Percentiles rank a stretch among this genome's conserved stretches.
These are phyloP conservation scores for Stephania yunnanensis DNA, from an alignment of 164 flowering plant genomes.

Conservation along the genomic window DNA sequence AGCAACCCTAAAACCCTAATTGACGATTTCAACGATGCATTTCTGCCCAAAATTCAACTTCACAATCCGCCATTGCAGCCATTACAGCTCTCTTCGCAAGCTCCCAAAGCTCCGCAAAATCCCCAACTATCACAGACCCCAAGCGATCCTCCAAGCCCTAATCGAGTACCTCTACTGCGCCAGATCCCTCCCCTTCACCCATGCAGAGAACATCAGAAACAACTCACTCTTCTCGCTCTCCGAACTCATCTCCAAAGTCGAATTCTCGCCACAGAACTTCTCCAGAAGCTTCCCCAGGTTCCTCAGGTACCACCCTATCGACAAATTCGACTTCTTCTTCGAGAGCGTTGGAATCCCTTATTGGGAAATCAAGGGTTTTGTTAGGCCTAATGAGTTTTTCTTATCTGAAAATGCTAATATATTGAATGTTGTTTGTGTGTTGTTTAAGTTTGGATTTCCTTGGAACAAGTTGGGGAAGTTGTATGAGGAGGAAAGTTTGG, in stretches of 20 bases:
- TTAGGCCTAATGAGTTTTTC: slow-evolving; percentile 42
- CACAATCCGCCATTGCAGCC: slow-evolving; percentile 13
- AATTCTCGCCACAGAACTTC: slow-evolving; percentile 27
- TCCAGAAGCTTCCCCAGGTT: slow-evolving; percentile 26
- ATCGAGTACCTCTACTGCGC: slow-evolving; percentile 63
- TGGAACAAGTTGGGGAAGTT: slow-evolving; percentile 59
- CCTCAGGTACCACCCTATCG: slow-evolving; percentile 64
- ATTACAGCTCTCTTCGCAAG: slow-evolving; percentile 20
- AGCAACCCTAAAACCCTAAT: not conserved
- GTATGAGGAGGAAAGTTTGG: slow-evolving; percentile 35
- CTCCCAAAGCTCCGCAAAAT: slow-evolving; percentile 25
- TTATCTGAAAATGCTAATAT: slow-evolving; percentile 30
- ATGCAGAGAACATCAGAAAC: slow-evolving; percentile 55
- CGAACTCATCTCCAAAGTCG: slow-evolving; percentile 28
- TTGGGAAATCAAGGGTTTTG: slow-evolving; percentile 22
- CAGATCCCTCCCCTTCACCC: slow-evolving; percentile 40
- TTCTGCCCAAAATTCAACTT: not conserved
- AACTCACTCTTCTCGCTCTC: slow-evolving; percentile 38
- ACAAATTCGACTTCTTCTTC: slow-evolving; percentile 58
- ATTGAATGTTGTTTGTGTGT: slow-evolving; percentile 33
- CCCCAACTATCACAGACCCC: slow-evolving; percentile 22
- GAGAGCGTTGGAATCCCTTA: slow-evolving; percentile 59
- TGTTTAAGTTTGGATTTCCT: slow-evolving; percentile 51
- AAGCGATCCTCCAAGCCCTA: slow-evolving; percentile 36
- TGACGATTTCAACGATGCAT: not conserved